Base-by-base conservation (phyloP, 352 stramenopile genomes). In the Thraustochytrium striatum region DNA sequence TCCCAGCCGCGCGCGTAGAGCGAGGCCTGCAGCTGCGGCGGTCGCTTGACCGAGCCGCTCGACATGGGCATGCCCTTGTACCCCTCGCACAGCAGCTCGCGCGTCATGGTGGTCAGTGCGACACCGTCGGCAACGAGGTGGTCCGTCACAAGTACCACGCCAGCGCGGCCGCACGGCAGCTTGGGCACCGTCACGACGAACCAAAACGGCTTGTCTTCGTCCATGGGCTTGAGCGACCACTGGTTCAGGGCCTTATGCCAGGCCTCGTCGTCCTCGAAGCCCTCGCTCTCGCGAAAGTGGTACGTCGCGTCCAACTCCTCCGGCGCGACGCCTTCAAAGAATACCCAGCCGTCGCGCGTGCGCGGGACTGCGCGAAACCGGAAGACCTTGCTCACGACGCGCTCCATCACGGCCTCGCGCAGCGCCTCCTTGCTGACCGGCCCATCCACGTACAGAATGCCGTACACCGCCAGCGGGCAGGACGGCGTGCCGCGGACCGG, bases 221-320 rank as follows among this genome's bases (percentile, higher is more conserved):
- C n/a, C n/a, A n/a, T 62, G 9, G 55, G 25, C 9, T 13, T n/a
- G 9, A 16, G 9, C 55, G 55, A 16, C 33, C 9, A 36, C 55
- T 62, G 25, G 9, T 62, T 9, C 33, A 62, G 55, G 32, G 9
- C 9, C n/a, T 30, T n/a, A 9, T 30, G 32, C 55, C 55, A 62
- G 25, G 9, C 9, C n/a, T 62, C 9, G 9, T 62, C 55, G 55
- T 62, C 33, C 55, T 62, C 55, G n/a, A 62, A 62, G 55, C 55
- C 33, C 9, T 9, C 55, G 55, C 13, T 9, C 9, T 62, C 9
- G 9, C 25, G 55, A 62, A 62, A 62, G 32, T 62, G 55, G 32
- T 62, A 62, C 55, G 25, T n/a, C 9, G 9, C 25, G 55, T 62
- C 55, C 9, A 62, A 16, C n/a, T n/a, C n/a, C n/a, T n/a, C n/a